Percentiles rank a stretch among this genome's conserved stretches.
Evolutionary conservation across 306 rosid species (phyloP).

Genomic region (Carpinus viminea): DNA sequence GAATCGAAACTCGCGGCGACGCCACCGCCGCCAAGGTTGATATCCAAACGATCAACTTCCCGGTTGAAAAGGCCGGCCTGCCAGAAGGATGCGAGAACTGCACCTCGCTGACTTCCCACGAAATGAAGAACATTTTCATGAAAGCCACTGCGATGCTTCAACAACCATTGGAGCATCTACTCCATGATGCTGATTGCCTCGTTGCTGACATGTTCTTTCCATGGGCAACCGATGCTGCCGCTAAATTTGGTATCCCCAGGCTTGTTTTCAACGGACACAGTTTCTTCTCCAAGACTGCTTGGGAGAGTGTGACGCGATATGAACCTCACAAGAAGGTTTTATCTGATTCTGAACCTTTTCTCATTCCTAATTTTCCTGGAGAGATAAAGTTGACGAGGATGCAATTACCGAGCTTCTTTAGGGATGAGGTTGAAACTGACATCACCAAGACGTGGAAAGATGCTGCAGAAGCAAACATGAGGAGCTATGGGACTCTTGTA

Average conservation of each 20-base stretch:
- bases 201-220: conserved; percentile 27
- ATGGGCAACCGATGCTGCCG: conserved; percentile 28
- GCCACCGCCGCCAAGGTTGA: no score
- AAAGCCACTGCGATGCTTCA: conserved; percentile 24
- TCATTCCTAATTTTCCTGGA: conserved; percentile 43
- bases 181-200: conserved; percentile 22
- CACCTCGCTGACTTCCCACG: conserved; percentile 10
- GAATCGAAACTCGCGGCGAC: no score
- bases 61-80: conserved; percentile 30
- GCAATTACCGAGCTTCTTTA: neutral
- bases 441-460: neutral
- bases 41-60: conserved; percentile 19
- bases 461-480: conserved; percentile 17
- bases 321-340: conserved; percentile 38
- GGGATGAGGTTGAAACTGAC: neutral
- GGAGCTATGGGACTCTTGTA: conserved; percentile 48
- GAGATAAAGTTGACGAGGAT: conserved; percentile 34
- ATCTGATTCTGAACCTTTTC: conserved; percentile 38
- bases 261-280: conserved; percentile 34
- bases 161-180: conserved; percentile 29
- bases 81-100: conserved; percentile 38
- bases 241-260: conserved; percentile 32
- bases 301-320: neutral
- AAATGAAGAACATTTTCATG: conserved; percentile 10
- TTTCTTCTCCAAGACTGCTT: conserved; percentile 33